phyloP scores from a whole-genome alignment of 139 green algal genomes.

The Chlamydomonas sp. region DNA sequence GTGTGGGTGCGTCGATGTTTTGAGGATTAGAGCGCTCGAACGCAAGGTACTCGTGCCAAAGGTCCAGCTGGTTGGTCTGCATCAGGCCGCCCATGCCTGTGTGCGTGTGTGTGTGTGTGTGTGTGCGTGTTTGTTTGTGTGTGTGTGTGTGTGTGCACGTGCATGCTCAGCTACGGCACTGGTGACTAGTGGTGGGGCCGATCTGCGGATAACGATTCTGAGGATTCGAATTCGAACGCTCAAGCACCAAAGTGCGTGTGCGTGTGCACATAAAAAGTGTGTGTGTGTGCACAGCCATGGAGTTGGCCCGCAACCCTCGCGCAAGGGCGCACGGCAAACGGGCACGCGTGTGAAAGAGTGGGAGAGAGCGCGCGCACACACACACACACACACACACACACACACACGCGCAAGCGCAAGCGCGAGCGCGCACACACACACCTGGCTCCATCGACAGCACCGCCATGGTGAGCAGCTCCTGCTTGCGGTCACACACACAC shows the following conservation, averaged over 20 bases:
- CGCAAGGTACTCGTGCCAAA: slow-evolving; percentile 64
- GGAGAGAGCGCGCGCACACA: too few species aligned
- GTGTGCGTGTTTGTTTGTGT: background rate
- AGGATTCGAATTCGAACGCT: too few species aligned
- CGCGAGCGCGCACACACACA: slow-evolving; percentile 4
- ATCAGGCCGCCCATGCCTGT: slow-evolving; percentile 46
- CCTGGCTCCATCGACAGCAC: slow-evolving; percentile 61
- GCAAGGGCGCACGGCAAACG: background rate
- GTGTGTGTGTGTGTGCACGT: background rate
- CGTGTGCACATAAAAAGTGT: background rate
- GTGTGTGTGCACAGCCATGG: background rate
- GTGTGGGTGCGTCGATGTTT: slow-evolving; percentile 6
- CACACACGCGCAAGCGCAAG: too few species aligned
- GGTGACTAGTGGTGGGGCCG: too few species aligned
- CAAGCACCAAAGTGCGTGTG: too few species aligned
- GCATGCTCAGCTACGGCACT: too few species aligned
- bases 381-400: too few species aligned
- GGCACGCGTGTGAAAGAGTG: background rate
- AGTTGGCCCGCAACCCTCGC: background rate
- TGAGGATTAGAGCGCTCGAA: slow-evolving; percentile 64
- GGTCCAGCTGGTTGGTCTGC: slow-evolving; percentile 46
- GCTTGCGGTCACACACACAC: slow-evolving; percentile 11
- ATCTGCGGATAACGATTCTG: too few species aligned
- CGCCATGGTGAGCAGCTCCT: slow-evolving; percentile 41
- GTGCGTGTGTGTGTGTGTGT: background rate